A percentile compares a stretch with the other conserved stretches of the same genome.
phyloP scores from a whole-genome alignment of 805 yeast genomes.

The Candida awuae region DNA sequence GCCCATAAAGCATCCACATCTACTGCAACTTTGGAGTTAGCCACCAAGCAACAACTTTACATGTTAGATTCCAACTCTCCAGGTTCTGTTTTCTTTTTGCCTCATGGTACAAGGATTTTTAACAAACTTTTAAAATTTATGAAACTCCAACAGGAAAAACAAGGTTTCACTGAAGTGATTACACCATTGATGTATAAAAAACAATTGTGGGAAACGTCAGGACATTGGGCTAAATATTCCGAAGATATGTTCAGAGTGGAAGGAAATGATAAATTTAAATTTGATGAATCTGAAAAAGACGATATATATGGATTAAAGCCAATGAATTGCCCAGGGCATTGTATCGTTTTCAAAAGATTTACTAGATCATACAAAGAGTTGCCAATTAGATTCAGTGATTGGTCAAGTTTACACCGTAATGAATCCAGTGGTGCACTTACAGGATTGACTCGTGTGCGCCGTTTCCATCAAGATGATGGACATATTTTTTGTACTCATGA shows the following conservation, averaged over 20 bases:
- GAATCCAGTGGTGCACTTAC: conserved; percentile 92
- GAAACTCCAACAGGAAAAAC: conserved; percentile 71
- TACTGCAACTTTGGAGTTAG: conserved; percentile 35
- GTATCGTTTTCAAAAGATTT: conserved; percentile 66
- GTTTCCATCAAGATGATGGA: conserved; percentile 98
- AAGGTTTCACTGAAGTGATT: conserved; percentile 86
- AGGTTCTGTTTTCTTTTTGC: conserved; percentile 86
- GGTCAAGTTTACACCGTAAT: conserved; percentile 86
- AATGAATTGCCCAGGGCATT: conserved; percentile 50
- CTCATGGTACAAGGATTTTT: conserved; percentile 85
- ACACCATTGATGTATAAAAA: conserved; percentile 85
- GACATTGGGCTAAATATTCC: conserved; percentile 93
- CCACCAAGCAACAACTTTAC: conserved; percentile 66
- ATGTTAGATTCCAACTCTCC: conserved; percentile 79
- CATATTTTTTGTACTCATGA: conserved; percentile 82
- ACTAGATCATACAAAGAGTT: conserved; percentile 80
- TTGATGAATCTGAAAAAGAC: conserved; percentile 32
- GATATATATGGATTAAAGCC: conserved; percentile 69
- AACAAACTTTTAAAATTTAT: conserved; percentile 73
- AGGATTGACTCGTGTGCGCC: conserved; percentile 85
- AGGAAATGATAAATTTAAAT: conserved; percentile 37
- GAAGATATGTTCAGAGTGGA: conserved; percentile 91
- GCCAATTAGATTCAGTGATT: conserved; percentile 81
- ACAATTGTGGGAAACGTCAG: conserved; percentile 80
- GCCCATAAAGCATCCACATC: conserved; percentile 18